These are phyloP conservation scores for Debaryomyces hansenii DNA, from an alignment of 805 yeast genomes.

Conservation along the genomic window DNA sequence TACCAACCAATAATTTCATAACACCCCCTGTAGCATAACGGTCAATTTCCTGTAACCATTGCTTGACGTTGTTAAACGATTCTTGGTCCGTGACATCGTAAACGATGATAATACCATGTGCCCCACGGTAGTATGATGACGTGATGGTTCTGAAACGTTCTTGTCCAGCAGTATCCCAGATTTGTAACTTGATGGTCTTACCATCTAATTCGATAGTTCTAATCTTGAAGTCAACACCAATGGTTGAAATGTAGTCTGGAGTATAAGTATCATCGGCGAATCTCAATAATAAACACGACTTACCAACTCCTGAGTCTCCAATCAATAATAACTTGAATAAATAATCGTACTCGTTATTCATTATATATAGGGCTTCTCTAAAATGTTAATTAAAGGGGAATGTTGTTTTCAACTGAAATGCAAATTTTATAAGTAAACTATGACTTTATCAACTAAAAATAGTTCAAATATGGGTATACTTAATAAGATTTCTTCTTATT, in stretches of 20 bases:
- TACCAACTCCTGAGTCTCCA: conserved; percentile 99
- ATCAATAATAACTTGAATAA: conserved; percentile 91
- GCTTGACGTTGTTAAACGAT: conserved; percentile 92
- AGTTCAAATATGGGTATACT: not conserved
- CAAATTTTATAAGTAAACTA: not conserved
- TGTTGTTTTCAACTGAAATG: not conserved
- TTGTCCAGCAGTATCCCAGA: conserved; percentile 99
- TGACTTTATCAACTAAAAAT: not conserved
- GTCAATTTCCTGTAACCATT: conserved; percentile 98
- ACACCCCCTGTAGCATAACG: conserved; percentile 98
- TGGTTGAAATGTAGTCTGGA: conserved; percentile 94
- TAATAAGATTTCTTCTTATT: not conserved
- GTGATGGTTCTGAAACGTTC: conserved; percentile 98
- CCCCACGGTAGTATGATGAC: conserved; percentile 96
- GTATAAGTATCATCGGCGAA: conserved; percentile 98
- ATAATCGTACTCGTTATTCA: conserved; percentile 97
- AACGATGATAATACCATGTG: conserved; percentile 96
- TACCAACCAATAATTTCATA: conserved; percentile 92
- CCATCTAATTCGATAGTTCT: conserved; percentile 93
- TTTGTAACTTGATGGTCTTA: conserved; percentile 94
- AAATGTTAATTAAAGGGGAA: conserved; percentile 3
- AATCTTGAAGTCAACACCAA: conserved; percentile 94
- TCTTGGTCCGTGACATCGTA: conserved; percentile 98
- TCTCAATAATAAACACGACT: conserved; percentile 90
- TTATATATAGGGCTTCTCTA: conserved; percentile 19